Base-by-base conservation (phyloP, 163 green algal genomes). In the Scenedesmus sp. region DNA sequence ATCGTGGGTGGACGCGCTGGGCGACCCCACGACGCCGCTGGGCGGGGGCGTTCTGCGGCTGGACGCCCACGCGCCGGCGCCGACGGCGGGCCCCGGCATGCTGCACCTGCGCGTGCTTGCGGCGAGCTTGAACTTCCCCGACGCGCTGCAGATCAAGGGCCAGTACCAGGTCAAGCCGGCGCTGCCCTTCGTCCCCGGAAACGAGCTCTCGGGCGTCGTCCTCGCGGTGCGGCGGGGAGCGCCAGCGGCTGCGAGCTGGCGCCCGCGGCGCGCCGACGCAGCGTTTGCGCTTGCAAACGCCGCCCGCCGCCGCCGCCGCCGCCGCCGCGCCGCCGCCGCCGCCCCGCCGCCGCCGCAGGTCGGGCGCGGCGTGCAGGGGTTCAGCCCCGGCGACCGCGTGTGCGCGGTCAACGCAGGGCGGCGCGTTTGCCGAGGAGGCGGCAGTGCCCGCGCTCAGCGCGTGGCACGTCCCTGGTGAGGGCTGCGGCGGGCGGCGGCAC, bases 141-240 rank as follows among this genome's bases (percentile, higher is more conserved):
- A 96, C 56, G 86, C 83, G 0, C 80, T 96, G 9, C 82, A 91
- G 64, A 81, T 91, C 14, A 87, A 88, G 81, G 94, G 94, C 13
- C 70, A 89, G 28, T 98, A 98, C 81, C 94, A 98, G 77, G 94
- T 92, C 0, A 93, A 92, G 65, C 91, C 88, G 13, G 82, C 84
- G 34, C 81, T 95, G 53, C 94, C 94, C 0, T 97, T 97, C 74
- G 83, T 97, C 1, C 92, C 94, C 1, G 94, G 93, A n/a, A 88
- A 77, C 13, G 94, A 97, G 81, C 88, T 95, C 17, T 91, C 90
- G 3, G 94, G 94, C 9, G 71, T 85, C 0, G 88, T 98, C 45
- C 28, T 20, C 13, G 53, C 31, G n/a, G 39, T 62, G 33, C n/a
- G n/a, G n/a, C n/a, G n/a, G n/a, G n/a, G n/a, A n/a, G n/a, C n/a